Percentiles rank a stretch among this genome's conserved stretches.
Evolutionary conservation across 2,329 filamentous ascomycete genomes (phyloP).

Genomic region (Paecilomyces variotii): DNA sequence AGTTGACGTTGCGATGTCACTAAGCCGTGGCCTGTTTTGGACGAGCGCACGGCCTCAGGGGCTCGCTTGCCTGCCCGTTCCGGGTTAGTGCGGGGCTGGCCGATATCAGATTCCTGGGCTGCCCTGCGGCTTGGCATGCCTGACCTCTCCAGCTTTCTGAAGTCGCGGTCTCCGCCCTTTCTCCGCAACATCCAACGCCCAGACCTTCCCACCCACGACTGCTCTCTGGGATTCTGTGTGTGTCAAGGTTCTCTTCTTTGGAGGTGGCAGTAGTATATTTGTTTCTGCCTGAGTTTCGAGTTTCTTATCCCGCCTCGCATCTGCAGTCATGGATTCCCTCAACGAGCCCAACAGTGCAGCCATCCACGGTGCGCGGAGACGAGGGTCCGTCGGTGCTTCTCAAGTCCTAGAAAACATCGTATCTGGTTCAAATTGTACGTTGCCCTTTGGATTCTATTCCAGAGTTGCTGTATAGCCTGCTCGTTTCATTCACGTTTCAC

Average conservation of each 20-base stretch:
- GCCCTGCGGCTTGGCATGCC: conserved; percentile 5
- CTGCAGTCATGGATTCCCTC: conserved; percentile 21
- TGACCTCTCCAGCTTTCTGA: conserved; percentile 3
- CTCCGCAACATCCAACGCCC: conserved; percentile 2
- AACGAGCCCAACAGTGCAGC: conserved; percentile 36
- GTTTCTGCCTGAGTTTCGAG: not conserved
- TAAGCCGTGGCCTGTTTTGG: conserved; percentile 34
- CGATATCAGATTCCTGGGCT: conserved; percentile 32
- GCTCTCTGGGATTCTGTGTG: not conserved
- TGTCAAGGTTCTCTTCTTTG: not conserved
- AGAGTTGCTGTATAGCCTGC: not conserved
- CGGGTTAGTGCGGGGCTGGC: conserved; percentile 35
- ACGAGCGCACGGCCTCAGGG: conserved; percentile 34
- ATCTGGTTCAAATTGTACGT: conserved; percentile 87
- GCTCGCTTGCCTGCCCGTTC: conserved; percentile 33
- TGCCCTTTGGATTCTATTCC: conserved; percentile 1
- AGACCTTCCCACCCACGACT: conserved; percentile 2
- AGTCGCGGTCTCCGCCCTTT: not conserved
- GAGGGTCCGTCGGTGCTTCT: conserved; percentile 43
- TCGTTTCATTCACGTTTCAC: not conserved
- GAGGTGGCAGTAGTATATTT: not conserved
- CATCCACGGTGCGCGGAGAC: conserved; percentile 36
- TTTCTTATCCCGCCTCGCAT: conserved; percentile 15
- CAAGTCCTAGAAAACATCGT: conserved; percentile 90
- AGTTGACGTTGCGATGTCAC: conserved; percentile 39